Evolutionary conservation across 176 grass and related monocot genomes (phyloP).

Genomic region (Eremochloa ophiuroides): DNA sequence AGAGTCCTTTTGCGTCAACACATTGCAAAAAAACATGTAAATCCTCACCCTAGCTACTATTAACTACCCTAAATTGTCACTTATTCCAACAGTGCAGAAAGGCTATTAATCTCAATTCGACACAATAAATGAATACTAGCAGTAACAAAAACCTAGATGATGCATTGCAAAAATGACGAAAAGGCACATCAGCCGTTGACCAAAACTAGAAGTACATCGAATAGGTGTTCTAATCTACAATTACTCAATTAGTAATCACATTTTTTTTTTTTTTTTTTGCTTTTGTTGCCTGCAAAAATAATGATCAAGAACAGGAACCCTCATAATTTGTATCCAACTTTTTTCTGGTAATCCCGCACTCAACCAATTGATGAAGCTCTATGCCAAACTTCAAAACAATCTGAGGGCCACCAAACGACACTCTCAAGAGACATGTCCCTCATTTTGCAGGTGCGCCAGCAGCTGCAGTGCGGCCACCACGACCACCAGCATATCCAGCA

Average conservation of each 20-base stretch:
- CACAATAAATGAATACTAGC: slow-evolving; percentile 19
- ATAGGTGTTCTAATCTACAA: slow-evolving; percentile 47
- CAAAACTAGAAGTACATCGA: slow-evolving; percentile 36
- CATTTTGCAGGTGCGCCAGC: slow-evolving; percentile 32
- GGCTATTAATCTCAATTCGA: slow-evolving; percentile 9
- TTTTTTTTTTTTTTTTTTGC: not conserved
- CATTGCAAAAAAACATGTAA: slow-evolving; percentile 10
- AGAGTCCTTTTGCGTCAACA: not conserved
- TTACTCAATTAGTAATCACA: slow-evolving; percentile 44
- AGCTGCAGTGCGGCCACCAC: slow-evolving; percentile 32
- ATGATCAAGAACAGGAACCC: slow-evolving; percentile 19
- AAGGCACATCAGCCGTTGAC: slow-evolving; percentile 20
- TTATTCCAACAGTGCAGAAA: slow-evolving; percentile 30
- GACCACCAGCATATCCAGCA: slow-evolving; percentile 30
- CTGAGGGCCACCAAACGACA: not conserved
- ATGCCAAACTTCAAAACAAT: slow-evolving; percentile 6
- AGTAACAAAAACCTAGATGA: slow-evolving; percentile 19
- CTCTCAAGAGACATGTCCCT: not conserved
- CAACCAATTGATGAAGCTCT: slow-evolving; percentile 22
- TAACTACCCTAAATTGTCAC: slow-evolving; percentile 16
- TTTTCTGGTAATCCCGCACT: slow-evolving; percentile 26
- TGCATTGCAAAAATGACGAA: not conserved
- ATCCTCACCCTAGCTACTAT: not conserved
- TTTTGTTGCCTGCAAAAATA: slow-evolving; percentile 39
- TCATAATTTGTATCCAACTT: not conserved